Evolutionary conservation across 345 rosid species (phyloP).

Genomic region (Aquilaria sinensis): DNA sequence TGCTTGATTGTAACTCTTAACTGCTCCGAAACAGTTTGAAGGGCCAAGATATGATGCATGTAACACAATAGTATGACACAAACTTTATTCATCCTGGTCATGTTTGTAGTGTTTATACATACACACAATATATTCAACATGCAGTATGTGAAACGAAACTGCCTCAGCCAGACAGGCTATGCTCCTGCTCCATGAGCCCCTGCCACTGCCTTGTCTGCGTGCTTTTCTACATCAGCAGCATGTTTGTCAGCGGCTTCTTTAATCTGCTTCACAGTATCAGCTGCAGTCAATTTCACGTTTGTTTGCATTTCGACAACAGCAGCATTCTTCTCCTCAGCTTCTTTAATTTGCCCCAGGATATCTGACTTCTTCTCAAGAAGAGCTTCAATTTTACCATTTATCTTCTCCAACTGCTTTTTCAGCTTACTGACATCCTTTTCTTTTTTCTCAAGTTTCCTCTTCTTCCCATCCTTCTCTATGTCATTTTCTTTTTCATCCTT

Average conservation of each 20-base stretch:
- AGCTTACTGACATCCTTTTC: slow-evolving; percentile 40
- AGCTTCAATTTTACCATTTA: slow-evolving; percentile 47
- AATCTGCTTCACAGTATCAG: too few relatives aligned
- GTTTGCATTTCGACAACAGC: slow-evolving; percentile 3
- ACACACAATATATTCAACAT: too few relatives aligned
- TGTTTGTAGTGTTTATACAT: too few relatives aligned
- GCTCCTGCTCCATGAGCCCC: not conserved
- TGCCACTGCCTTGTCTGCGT: slow-evolving; percentile 6
- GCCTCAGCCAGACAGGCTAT: too few relatives aligned
- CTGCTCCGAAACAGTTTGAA: too few relatives aligned
- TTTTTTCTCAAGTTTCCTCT: slow-evolving; percentile 38
- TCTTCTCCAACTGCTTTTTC: slow-evolving; percentile 47
- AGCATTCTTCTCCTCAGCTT: slow-evolving; percentile 29
- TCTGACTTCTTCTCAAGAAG: slow-evolving; percentile 40
- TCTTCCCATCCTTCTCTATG: slow-evolving; percentile 36
- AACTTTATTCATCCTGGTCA: too few relatives aligned
- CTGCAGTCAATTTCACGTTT: not conserved
- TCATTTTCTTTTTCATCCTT: slow-evolving; percentile 23
- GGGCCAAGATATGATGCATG: too few relatives aligned
- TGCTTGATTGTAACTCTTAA: too few relatives aligned
- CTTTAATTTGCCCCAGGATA: slow-evolving; percentile 53
- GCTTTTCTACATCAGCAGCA: slow-evolving; percentile 3
- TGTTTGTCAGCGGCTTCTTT: too few relatives aligned
- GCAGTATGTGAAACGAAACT: too few relatives aligned
- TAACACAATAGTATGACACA: too few relatives aligned